Base-by-base conservation (phyloP, 2,329 filamentous ascomycete species). In the Aspergillus eucalypticola region DNA sequence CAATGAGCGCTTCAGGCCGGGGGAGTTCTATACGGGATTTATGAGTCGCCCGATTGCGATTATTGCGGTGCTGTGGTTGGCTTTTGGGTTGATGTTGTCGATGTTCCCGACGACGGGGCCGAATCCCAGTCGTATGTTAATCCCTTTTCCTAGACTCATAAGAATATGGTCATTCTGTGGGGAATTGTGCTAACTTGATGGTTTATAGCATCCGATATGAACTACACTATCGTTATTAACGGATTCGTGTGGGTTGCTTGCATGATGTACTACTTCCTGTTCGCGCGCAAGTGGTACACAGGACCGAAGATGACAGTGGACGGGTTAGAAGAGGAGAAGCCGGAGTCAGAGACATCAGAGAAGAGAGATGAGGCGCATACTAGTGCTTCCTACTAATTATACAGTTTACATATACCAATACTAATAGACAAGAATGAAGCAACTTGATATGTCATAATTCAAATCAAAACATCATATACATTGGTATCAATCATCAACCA, bases 141-240 rank as follows among this genome's bases (percentile, higher is more conserved):
- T 27, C 25, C 7, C 7, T 27, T 27, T 27, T 27, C 7, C 2
- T 7, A 27, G 25, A 27, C 2, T 0, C 25, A 27, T 27, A 8
- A 2, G 2, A 27, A 3, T 23, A 23, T 38, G 8, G 25, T 27
- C 7, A 35, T 21, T n/a, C 2, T 1, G 10, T 1, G 23, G 8
- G 23, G 23, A 32, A 51, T 1, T 6, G 29, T 39, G n/a, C 58
- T 61, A 50, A 64, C 11, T 13, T 2, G 0, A 19, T 46, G 3
- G 4, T 11, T 13, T 35, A 5, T 52, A 78, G 77, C 79, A 0
- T 62, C 80, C 42, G 73, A 73, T 15, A 88, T 88, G 86, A 88
- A 88, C 66, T 88, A 88, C 67, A 87, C 85, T 0, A 79, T 87
- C 2, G 85, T 87, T 1, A 84, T 88, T 60, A 87, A 87, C 63